These are phyloP conservation scores for Thalassia testudinum DNA, from an alignment of 116 monocot genomes.

Conservation along the genomic window DNA sequence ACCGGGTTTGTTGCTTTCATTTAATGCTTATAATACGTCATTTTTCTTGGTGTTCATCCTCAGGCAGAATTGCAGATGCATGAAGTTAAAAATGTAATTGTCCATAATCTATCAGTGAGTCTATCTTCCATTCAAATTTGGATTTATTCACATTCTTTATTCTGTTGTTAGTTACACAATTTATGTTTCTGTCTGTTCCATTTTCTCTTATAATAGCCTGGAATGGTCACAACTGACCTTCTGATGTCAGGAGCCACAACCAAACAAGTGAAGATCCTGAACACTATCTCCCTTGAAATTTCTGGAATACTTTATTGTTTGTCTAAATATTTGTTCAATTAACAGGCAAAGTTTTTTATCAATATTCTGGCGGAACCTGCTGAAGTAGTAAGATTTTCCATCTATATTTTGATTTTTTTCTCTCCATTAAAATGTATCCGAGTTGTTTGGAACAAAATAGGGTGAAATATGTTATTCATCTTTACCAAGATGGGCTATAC, in stretches of 20 bases:
- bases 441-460: too few species aligned
- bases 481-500: too few species aligned
- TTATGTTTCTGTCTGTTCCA: neutral
- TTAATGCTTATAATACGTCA: too few species aligned
- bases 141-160: too few species aligned
- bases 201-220: constrained; percentile 49
- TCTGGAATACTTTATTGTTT: too few species aligned
- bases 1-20: too few species aligned
- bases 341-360: constrained; percentile 96
- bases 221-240: constrained; percentile 98
- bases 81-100: constrained; percentile 87
- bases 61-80: constrained; percentile 97
- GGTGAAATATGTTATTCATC: too few species aligned
- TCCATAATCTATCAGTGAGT: constrained; percentile 85
- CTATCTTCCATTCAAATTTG: too few species aligned
- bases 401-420: too few species aligned
- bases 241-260: constrained; percentile 93
- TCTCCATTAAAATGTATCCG: too few species aligned
- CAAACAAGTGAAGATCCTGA: constrained; percentile 45
- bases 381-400: constrained; percentile 53
- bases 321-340: constrained; percentile 2
- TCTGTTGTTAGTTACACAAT: neutral
- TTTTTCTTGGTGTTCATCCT: constrained; percentile 1
- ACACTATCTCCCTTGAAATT: too few species aligned
- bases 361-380: constrained; percentile 94